Evolutionary conservation across 495 filamentous ascomycete species (phyloP).

Genomic region (Neurospora intermedia): DNA sequence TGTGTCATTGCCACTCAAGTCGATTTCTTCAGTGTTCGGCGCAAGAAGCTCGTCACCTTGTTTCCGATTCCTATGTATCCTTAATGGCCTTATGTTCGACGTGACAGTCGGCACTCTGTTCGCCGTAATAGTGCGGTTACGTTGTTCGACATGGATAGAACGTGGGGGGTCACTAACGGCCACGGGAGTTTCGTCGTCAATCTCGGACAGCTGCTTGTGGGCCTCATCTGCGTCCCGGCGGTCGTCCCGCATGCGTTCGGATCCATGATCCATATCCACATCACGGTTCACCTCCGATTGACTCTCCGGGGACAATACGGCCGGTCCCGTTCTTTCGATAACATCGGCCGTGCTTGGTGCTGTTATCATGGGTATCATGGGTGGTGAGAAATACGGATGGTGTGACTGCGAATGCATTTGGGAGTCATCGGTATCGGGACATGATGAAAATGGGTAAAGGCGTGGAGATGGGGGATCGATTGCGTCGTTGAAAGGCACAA

Average conservation of each 20-base stretch:
- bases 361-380: constrained; percentile 3
- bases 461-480: constrained; percentile 29
- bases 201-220: constrained; percentile 26
- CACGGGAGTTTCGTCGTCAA: constrained; percentile 20
- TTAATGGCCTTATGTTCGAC: background rate
- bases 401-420: background rate
- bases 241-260: background rate
- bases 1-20: constrained; percentile 9
- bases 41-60: constrained; percentile 1
- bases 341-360: constrained; percentile 17
- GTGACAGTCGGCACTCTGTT: background rate
- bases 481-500: constrained; percentile 27
- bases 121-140: background rate
- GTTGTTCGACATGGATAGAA: background rate
- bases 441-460: constrained; percentile 31
- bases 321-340: constrained; percentile 18
- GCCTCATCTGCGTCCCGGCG: constrained; percentile 12
- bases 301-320: constrained; percentile 27
- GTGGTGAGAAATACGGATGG: background rate
- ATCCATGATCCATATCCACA: constrained; percentile 14
- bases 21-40: constrained; percentile 7
- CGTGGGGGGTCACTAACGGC: constrained; percentile 5
- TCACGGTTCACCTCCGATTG: constrained; percentile 18
- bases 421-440: constrained; percentile 30
- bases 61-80: background rate